These are phyloP conservation scores for Xylariaceae sp. DNA, from an alignment of 2,329 filamentous ascomycete species.

Conservation along the genomic window DNA sequence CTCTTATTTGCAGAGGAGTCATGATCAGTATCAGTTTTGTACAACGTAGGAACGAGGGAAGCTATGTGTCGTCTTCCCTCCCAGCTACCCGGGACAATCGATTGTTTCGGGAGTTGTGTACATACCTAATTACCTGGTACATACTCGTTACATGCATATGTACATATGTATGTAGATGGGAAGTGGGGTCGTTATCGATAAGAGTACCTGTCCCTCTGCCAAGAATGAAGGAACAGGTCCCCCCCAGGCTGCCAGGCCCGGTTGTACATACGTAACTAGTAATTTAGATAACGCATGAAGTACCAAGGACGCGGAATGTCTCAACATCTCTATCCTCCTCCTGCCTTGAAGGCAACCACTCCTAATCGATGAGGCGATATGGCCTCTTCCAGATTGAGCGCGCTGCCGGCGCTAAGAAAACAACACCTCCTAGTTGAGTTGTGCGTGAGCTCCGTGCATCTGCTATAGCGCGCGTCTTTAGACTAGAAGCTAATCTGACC, in stretches of 20 bases:
- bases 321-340: constrained; percentile 13
- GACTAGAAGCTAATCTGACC: constrained; percentile 32
- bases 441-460: constrained; percentile 51
- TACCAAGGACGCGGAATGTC: constrained; percentile 15
- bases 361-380: constrained; percentile 37
- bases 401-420: constrained; percentile 62
- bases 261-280: background rate
- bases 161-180: background rate
- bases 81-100: constrained; percentile 8
- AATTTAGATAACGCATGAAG: constrained; percentile 16
- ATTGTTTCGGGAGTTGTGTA: background rate
- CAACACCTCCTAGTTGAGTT: constrained; percentile 83
- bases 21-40: background rate
- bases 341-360: constrained; percentile 11
- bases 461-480: background rate
- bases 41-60: background rate
- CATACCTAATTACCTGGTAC: no score
- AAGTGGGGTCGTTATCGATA: constrained; percentile 20
- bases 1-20: background rate
- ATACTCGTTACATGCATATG: background rate
- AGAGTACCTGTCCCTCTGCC: constrained; percentile 1
- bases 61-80: background rate
- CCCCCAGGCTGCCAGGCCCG: background rate
- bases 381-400: constrained; percentile 48
- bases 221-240: no score